Evolutionary conservation across 139 green algal genomes (phyloP).

Genomic region (Eudorina sp.): DNA sequence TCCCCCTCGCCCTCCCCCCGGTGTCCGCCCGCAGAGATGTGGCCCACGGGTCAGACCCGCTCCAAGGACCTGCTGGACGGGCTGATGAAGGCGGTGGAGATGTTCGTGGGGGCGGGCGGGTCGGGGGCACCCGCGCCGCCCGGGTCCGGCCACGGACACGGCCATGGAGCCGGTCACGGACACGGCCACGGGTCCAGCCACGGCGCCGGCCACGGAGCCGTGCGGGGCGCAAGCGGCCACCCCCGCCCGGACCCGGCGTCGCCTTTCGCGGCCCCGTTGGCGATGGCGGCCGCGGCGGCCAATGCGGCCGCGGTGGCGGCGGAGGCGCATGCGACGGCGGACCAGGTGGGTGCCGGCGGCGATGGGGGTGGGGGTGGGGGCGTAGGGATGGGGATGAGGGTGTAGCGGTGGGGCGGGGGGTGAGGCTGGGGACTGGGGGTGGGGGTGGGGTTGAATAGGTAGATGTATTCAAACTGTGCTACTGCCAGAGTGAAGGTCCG

Average conservation of each 20-base stretch:
- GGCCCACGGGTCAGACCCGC: not conserved
- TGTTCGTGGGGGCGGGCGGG: not conserved
- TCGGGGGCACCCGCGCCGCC: not conserved
- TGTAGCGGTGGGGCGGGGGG: too few relatives aligned
- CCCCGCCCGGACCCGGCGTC: too few relatives aligned
- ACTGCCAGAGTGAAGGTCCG: too few relatives aligned
- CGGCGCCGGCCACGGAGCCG: too few relatives aligned
- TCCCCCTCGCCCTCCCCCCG: not conserved
- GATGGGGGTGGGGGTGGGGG: too few relatives aligned
- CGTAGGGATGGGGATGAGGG: too few relatives aligned
- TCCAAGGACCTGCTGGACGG: constrained; percentile 20
- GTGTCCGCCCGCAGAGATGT: too few relatives aligned
- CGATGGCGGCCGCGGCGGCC: not conserved
- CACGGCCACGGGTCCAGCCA: too few relatives aligned
- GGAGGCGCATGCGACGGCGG: not conserved
- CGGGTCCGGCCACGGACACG: not conserved
- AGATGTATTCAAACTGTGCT: too few relatives aligned
- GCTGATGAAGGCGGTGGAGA: constrained; percentile 28
- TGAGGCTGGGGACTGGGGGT: not conserved
- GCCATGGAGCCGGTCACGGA: too few relatives aligned
- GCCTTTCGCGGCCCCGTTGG: not conserved
- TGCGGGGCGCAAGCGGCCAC: too few relatives aligned
- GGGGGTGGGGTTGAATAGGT: not conserved
- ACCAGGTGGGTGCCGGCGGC: too few relatives aligned
- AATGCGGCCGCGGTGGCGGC: not conserved